These are phyloP conservation scores for Cardamine resedifolia DNA, from an alignment of 345 rosid genomes.

Conservation along the genomic window DNA sequence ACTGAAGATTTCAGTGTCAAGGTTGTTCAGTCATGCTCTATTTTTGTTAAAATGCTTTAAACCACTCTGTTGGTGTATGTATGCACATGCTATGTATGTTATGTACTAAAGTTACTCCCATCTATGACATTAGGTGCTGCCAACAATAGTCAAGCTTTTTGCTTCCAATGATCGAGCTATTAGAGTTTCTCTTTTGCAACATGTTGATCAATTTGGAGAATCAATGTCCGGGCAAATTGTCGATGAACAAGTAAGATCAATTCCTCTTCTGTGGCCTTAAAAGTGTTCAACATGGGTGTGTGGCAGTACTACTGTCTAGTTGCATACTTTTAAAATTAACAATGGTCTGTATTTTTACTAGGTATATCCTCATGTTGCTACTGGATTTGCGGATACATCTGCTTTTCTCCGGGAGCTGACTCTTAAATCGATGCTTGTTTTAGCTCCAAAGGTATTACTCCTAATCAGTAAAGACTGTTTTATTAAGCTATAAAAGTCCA, in stretches of 20 bases:
- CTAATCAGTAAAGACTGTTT: neutral
- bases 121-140: slow-evolving; percentile 63
- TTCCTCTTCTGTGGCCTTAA: slow-evolving; percentile 13
- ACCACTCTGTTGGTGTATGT: neutral
- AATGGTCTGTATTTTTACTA: slow-evolving; percentile 37
- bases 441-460: slow-evolving; percentile 84
- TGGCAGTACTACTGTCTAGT: neutral
- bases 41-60: slow-evolving; percentile 10
- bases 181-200: slow-evolving; percentile 92
- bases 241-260: slow-evolving; percentile 80
- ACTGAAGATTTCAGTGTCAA: slow-evolving; percentile 83
- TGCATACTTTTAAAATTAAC: neutral
- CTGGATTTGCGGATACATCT: slow-evolving; percentile 89
- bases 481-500: neutral
- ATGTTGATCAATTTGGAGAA: slow-evolving; percentile 95
- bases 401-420: slow-evolving; percentile 96
- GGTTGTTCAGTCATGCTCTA: slow-evolving; percentile 45
- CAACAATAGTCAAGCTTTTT: slow-evolving; percentile 83
- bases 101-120: slow-evolving; percentile 24
- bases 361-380: slow-evolving; percentile 93
- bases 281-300: slow-evolving; percentile 7
- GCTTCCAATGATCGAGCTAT: slow-evolving; percentile 93
- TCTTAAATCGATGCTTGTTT: slow-evolving; percentile 95
- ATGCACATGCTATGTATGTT: slow-evolving; percentile 2
- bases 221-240: slow-evolving; percentile 79